phyloP scores from a whole-genome alignment of 148 eudicot species.

The Camellia lanceoleosa region DNA sequence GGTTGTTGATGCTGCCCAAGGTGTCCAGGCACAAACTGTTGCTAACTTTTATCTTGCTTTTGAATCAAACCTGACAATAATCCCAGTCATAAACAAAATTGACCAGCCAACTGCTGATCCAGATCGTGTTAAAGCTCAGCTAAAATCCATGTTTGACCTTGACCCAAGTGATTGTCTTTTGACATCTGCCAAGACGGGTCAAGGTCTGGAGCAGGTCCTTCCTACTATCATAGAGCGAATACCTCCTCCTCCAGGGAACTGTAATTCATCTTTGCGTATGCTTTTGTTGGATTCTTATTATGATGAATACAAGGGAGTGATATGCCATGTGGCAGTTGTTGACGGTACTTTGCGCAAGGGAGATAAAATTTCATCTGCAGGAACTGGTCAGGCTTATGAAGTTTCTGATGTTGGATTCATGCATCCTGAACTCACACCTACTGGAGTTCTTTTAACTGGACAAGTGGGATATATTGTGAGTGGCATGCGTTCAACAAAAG shows the following conservation, averaged over 20 bases:
- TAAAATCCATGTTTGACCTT: slow-evolving; percentile 91
- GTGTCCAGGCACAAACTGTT: slow-evolving; percentile 99
- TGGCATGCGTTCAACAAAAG: slow-evolving; percentile 96
- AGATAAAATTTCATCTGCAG: slow-evolving; percentile 83
- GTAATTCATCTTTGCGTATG: slow-evolving; percentile 66
- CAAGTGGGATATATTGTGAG: slow-evolving; percentile 94
- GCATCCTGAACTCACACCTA: slow-evolving; percentile 91
- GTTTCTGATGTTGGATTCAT: slow-evolving; percentile 88
- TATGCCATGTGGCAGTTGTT: slow-evolving; percentile 94
- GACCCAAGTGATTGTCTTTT: slow-evolving; percentile 75
- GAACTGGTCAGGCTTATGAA: slow-evolving; percentile 82
- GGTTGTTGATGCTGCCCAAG: slow-evolving; percentile 99
- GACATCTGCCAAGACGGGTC: slow-evolving; percentile 95
- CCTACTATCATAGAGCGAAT: slow-evolving; percentile 89
- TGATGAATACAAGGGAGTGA: slow-evolving; percentile 96
- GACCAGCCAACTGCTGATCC: slow-evolving; percentile 99
- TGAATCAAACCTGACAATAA: slow-evolving; percentile 73
- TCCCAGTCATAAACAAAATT: slow-evolving; percentile 95
- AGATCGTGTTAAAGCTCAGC: slow-evolving; percentile 82
- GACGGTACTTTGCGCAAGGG: slow-evolving; percentile 85
- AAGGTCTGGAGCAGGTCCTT: slow-evolving; percentile 87
- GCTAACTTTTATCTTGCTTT: slow-evolving; percentile 97
- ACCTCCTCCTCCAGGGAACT: slow-evolving; percentile 85
- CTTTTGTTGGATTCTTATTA: slow-evolving; percentile 93
- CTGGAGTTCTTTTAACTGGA: slow-evolving; percentile 88